These are phyloP conservation scores for Beta lomatogona DNA, from an alignment of 179 eudicot species.

Conservation along the genomic window DNA sequence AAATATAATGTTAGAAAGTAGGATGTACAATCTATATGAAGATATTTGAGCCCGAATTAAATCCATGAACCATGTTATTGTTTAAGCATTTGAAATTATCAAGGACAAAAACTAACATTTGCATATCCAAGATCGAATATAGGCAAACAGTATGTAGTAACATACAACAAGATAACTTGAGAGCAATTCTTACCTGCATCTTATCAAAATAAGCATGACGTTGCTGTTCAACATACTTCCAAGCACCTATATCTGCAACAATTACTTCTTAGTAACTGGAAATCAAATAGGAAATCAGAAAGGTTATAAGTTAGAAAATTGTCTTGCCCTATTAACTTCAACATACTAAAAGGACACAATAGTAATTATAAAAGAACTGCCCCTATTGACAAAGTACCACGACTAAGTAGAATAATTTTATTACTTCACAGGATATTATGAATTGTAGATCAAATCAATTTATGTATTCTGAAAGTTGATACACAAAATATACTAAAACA, in stretches of 20 bases:
- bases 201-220: constrained; percentile 92
- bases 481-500: constrained; percentile 4
- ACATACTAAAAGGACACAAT: neutral
- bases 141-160: neutral
- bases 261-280: constrained; percentile 19
- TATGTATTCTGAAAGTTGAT: neutral
- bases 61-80: neutral
- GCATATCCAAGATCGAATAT: neutral
- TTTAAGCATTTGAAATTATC: neutral
- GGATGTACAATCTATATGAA: too few species aligned
- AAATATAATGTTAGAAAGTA: neutral
- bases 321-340: constrained; percentile 3
- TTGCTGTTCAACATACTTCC: constrained; percentile 85
- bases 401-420: neutral
- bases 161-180: neutral
- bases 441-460: neutral
- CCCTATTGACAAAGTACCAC: neutral
- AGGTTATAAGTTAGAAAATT: neutral
- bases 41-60: constrained; percentile 15
- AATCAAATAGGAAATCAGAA: neutral
- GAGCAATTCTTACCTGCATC: constrained; percentile 69
- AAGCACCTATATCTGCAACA: constrained; percentile 86
- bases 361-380: neutral
- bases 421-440: neutral
- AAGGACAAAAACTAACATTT: neutral